Evolutionary conservation across 2,329 filamentous ascomycete species (phyloP).

Genomic region (Microsporum canis): DNA sequence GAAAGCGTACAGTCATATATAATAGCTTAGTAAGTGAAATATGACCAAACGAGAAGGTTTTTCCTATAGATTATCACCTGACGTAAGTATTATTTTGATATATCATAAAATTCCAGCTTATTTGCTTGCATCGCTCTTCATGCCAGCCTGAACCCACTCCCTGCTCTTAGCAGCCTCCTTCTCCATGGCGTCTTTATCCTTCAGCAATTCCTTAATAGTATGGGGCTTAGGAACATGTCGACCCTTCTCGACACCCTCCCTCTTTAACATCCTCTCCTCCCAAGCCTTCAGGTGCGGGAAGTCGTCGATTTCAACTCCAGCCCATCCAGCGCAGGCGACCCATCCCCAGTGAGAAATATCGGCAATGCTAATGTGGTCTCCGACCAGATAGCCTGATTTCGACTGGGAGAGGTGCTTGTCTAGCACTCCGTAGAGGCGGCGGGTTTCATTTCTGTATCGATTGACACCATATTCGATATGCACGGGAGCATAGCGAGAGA

Average conservation of each 20-base stretch:
- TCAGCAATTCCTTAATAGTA: constrained; percentile 47
- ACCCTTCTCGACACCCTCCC: constrained; percentile 64
- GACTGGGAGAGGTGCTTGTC: constrained; percentile 54
- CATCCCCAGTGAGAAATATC: constrained; percentile 76
- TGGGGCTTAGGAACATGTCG: constrained; percentile 58
- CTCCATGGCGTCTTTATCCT: constrained; percentile 48
- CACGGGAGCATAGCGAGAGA: constrained; percentile 68
- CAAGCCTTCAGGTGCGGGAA: constrained; percentile 68
- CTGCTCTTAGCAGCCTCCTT: constrained; percentile 41
- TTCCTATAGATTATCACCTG: background rate
- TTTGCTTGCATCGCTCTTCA: constrained; percentile 55
- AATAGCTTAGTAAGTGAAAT: background rate
- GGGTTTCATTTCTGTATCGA: constrained; percentile 71
- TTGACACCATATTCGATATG: constrained; percentile 72
- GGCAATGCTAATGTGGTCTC: constrained; percentile 42
- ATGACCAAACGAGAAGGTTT: background rate
- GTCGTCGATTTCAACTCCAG: constrained; percentile 57
- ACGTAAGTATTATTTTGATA: background rate
- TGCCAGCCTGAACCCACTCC: constrained; percentile 57
- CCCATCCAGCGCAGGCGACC: constrained; percentile 51
- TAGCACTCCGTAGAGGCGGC: constrained; percentile 68
- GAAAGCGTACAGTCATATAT: background rate
- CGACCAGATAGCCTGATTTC: constrained; percentile 42
- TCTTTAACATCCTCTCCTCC: constrained; percentile 58
- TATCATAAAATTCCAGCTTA: constrained; percentile 7